Percentiles rank a stretch among this genome's conserved stretches.
These are phyloP conservation scores for Obelidium mucronatum DNA, from an alignment of 192 early-diverging fungal genomes.

Conservation along the genomic window DNA sequence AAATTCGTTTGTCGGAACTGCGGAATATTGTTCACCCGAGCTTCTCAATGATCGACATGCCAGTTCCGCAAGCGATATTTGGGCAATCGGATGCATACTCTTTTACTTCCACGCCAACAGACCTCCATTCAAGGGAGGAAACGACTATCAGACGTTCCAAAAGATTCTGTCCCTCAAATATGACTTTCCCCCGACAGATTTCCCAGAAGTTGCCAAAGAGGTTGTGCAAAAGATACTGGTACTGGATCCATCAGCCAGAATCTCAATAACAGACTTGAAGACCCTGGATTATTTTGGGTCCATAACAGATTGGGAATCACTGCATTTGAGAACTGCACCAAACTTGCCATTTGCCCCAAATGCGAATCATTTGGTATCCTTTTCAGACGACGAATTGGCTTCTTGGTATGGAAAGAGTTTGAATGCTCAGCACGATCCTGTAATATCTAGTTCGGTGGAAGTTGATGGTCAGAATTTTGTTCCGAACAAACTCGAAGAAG, in stretches of 20 bases:
- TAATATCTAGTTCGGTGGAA: too few relatives aligned
- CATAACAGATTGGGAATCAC: slow-evolving; percentile 62
- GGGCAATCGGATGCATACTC: slow-evolving; percentile 85
- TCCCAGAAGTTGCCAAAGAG: slow-evolving; percentile 11
- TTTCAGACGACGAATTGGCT: slow-evolving; percentile 17
- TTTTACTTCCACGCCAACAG: slow-evolving; percentile 89
- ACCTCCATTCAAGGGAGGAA: slow-evolving; percentile 94
- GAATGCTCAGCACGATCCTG: not conserved
- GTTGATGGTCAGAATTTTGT: not conserved
- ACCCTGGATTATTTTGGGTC: slow-evolving; percentile 77
- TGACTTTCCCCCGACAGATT: slow-evolving; percentile 66
- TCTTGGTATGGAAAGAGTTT: slow-evolving; percentile 23
- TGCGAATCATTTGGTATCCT: not conserved
- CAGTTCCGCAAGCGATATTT: slow-evolving; percentile 54
- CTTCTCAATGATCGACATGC: slow-evolving; percentile 88
- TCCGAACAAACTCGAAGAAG: not conserved
- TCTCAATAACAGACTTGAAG: slow-evolving; percentile 68
- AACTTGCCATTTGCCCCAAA: not conserved
- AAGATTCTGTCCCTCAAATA: slow-evolving; percentile 92
- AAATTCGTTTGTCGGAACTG: slow-evolving; percentile 95
- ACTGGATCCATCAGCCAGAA: slow-evolving; percentile 64
- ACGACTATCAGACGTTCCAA: slow-evolving; percentile 98
- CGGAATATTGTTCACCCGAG: slow-evolving; percentile 98
- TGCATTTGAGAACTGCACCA: slow-evolving; percentile 66
- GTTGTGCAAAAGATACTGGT: slow-evolving; percentile 81